Base-by-base conservation (phyloP, 2,329 filamentous ascomycete species). In the Phaeophleospora eucalypticola region DNA sequence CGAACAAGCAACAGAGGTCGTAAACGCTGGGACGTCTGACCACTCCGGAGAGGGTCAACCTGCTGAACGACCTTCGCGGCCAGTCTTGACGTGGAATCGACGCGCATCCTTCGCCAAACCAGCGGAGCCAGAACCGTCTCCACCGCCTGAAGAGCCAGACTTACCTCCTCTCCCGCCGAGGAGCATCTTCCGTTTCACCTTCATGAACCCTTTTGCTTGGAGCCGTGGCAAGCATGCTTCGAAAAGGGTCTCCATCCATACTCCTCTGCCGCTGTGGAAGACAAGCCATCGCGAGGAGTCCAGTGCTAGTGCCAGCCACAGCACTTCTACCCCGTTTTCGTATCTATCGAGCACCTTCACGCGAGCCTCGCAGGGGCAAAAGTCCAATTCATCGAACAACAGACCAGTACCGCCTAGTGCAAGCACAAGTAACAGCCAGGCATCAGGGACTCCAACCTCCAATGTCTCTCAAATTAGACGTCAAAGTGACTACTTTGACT, bases 101-200 rank as follows among this genome's bases (percentile, higher is more conserved):
- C 45, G 46, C 21, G 47, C 40, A 10, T 49, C 46, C 4, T 48
- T 51, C 18, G 46, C 52, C 2, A 42, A 27, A 34, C 34, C 34
- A 17, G 21, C 18, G 12, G n/a, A 19, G 7, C 21, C 24, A 4
- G 15, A 2, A 16, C 16, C 41, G 21, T 14, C 16, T 16, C 16
- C 24, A 12, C 3, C 35, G 9, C 2, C 33, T 4, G 10, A 33
- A 10, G 32, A 43, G 16, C 41, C 16, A n/a, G 24, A 29, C 6
- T 12, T 29, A 29, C 24, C 24, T 29, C 24, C 12, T 29, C 24
- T 29, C 24, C 24, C 24, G 12, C 24, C 24, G 12, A 29, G 12
- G 12, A 7, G 7, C 7, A 12, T 29, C 7, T 29, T 29, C 24
- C 6, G 24, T 12, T 29, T 29, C 24, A 29, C 6, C 24, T 29